These are phyloP conservation scores for Epithemia pelagica DNA, from an alignment of 108 stramenopile species.

Conservation along the genomic window DNA sequence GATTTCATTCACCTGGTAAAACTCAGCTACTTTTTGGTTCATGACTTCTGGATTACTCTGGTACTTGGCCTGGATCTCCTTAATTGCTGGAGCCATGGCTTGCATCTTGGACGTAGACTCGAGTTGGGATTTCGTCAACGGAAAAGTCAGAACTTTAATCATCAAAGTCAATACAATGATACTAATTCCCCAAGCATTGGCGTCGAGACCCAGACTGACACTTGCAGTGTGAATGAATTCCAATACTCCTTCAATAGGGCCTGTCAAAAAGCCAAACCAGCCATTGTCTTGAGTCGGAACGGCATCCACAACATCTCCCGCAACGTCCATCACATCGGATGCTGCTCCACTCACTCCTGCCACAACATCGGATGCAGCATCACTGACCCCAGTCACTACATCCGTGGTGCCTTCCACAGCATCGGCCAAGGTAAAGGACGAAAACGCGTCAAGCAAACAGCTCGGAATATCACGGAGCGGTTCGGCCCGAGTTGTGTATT, in stretches of 20 bases:
- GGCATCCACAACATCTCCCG: conserved; percentile 13
- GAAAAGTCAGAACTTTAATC: conserved; percentile 88
- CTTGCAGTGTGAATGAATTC: conserved; percentile 56
- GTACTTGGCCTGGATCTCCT: conserved; percentile 88
- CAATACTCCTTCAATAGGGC: conserved; percentile 56
- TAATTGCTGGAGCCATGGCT: conserved; percentile 83
- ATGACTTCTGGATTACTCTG: conserved; percentile 92
- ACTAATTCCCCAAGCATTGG: conserved; percentile 83
- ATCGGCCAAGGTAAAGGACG: conserved; percentile 44
- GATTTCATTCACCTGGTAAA: conserved; percentile 89
- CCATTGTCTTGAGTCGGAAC: conserved; percentile 52
- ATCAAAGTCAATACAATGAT: conserved; percentile 88
- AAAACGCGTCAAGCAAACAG: conserved; percentile 48
- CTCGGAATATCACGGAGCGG: conserved; percentile 33
- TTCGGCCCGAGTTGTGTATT: not conserved
- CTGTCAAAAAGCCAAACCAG: conserved; percentile 86
- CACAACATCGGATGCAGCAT: conserved; percentile 11
- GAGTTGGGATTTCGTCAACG: conserved; percentile 86
- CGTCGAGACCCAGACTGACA: conserved; percentile 50
- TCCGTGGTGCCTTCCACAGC: conserved; percentile 22
- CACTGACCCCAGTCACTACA: too few species aligned
- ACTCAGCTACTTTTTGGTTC: conserved; percentile 90
- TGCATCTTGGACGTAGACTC: conserved; percentile 93
- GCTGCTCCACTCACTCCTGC: conserved; percentile 21
- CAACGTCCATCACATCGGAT: conserved; percentile 13